Evolutionary conservation across 2,329 filamentous ascomycete species (phyloP), one percentile per base, ranked within the genome.

Genomic region (Ophiostoma tasmaniense): DNA sequence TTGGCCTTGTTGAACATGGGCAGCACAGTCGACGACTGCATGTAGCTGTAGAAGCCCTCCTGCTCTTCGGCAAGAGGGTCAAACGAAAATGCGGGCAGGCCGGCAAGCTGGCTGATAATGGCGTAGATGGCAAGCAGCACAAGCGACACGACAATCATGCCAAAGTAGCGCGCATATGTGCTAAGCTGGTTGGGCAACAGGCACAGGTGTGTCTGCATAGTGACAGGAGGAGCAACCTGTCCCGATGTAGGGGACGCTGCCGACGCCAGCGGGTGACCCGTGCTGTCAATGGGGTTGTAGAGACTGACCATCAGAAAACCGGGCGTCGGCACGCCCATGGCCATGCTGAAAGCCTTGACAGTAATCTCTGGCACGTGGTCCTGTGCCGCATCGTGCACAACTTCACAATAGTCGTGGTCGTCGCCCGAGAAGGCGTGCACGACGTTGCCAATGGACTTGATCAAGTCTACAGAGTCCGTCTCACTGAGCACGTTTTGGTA

Each of bases 341-440:
- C 93, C 92, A 94, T 97, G 75, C 89, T 96, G 73, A 96, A 87
- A 75, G 90, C 93, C 80, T 99, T 99, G 74, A 98, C 93, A 0
- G 95, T 99, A 72, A 97, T 96, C 77, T 99, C 95, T 66, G 82
- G 83, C 39, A 89, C 86, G 33, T 83, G 85, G 42, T 83, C 84
- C 72, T 88, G 88, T 70, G 89, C 87, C 22, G 86, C 83, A 2
- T 88, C 87, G 78, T 99, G 95, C 0, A 89, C 84, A 7, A 98
- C 81, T 75, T 97, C 93, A 79, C 95, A 99, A 80, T 98, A 97
- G 80, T 99, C 95, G 80, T 99, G 95, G 76, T 99, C 95, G 74
- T 99, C 95, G 13, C 95, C 95, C 0, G 93, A 97, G 76, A 98
- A 99, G 61, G 93, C 90, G 73, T 95, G 90, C 2, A 87, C 84